Base-by-base conservation (phyloP, 176 grass and related monocot genomes). In the Triticum urartu region DNA sequence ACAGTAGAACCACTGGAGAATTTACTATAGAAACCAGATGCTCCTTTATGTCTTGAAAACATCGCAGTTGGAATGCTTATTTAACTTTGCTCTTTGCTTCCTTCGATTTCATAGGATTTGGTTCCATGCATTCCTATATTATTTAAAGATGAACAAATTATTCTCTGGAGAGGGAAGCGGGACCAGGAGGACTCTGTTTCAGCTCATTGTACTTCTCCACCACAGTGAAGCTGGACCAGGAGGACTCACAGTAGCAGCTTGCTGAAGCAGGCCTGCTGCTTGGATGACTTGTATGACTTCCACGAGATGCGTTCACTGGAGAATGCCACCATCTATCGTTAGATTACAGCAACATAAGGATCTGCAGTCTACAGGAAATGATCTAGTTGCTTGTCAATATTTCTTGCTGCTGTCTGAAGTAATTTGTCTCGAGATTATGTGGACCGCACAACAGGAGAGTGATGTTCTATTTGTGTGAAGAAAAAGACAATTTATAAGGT, bases 141-240 rank as follows among this genome's bases (percentile, higher is more conserved):
- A 33, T 95, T 95, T 88, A 92, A 95, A 54, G 89, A 92, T 76
- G 93, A 88, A 59, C 93, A 95, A 54, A 91, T 95, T 80, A 81
- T 95, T 75, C 66, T 91, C 54, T 92, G 91, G 93, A 85, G 88
- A 84, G 91, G 93, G 48, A 95, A 89, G 28, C 48, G 30, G 33
- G 24, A 39, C 35, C 73, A 45, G 15, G 77, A 87, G 18, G 64
- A 64, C 13, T 88, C 30, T 21, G 52, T 54, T 87, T 84, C 66
- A 28, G 20, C 3, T 66, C 33, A 60, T 36, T 78, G 17, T 56
- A 5, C 11, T 79, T 48, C 58, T 71, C 3, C 40, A n/a, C 66
- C 65, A 79, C 17, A 64, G 5, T 80, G 67, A 30, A 30, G 28
- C 28, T 30, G 28, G 28, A 30, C 28, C 28, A 30, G 28, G 28